phyloP scores from a whole-genome alignment of 257 asterid genomes.

The Solanum etuberosum region DNA sequence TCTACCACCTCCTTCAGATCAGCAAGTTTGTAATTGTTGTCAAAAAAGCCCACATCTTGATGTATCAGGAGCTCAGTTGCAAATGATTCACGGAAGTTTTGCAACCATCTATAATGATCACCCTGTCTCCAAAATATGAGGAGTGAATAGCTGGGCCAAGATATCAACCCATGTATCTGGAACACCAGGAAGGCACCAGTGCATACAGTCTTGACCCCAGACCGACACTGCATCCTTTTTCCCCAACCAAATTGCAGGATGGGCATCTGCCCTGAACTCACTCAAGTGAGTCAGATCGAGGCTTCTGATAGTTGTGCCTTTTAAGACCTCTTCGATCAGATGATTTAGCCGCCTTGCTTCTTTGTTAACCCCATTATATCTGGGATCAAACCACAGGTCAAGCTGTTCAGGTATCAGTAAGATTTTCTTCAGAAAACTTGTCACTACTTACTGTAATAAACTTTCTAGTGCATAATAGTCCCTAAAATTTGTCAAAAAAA shows the following conservation, averaged over 20 bases:
- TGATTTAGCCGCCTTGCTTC: conserved; percentile 65
- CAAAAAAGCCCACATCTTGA: not conserved
- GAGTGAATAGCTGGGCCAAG: conserved; percentile 43
- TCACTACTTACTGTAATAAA: not conserved
- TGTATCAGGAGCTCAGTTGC: not conserved
- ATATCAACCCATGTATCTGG: conserved; percentile 98
- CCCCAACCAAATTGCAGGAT: conserved; percentile 93
- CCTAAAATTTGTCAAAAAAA: not conserved
- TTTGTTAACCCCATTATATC: conserved; percentile 69
- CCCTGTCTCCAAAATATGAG: conserved; percentile 27
- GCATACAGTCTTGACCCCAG: conserved; percentile 99
- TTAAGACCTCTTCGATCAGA: conserved; percentile 46
- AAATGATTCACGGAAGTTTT: not conserved
- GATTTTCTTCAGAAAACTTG: not conserved
- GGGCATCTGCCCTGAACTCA: conserved; percentile 89
- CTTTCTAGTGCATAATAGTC: not conserved
- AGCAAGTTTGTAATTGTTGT: not conserved
- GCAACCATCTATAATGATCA: not conserved
- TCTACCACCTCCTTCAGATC: not conserved
- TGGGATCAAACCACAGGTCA: conserved; percentile 83
- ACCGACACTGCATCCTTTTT: conserved; percentile 80
- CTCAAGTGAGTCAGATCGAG: conserved; percentile 70
- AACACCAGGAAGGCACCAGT: conserved; percentile 95
- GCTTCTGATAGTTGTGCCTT: conserved; percentile 38
- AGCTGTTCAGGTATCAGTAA: conserved; percentile 47